Percentiles rank a stretch among this genome's conserved stretches.
Conservation (phyloP, 495 filamentous ascomycete genomes). For the Haplographium delicatum region DNA sequence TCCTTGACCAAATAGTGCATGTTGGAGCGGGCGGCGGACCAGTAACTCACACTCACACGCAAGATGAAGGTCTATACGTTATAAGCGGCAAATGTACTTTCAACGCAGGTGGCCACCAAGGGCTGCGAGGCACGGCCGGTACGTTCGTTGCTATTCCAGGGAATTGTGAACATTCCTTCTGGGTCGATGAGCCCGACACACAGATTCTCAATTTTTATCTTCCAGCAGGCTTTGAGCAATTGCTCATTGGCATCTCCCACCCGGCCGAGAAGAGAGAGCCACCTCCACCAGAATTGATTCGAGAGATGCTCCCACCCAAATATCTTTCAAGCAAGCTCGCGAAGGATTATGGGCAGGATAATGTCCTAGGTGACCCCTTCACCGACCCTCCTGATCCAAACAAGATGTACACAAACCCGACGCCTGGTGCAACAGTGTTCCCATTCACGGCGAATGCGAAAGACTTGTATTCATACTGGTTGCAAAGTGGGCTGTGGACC, state of each 20-base stretch:
- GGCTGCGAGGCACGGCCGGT: neutral
- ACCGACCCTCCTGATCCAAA: neutral
- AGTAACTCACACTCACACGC: neutral
- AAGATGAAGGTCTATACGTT: neutral
- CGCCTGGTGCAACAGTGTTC: neutral
- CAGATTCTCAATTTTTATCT: slow-evolving; percentile 3
- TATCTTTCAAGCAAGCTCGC: neutral
- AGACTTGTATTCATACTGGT: neutral
- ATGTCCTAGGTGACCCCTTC: neutral
- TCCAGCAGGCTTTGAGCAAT: neutral
- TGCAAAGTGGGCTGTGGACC: neutral
- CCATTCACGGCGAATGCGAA: neutral
- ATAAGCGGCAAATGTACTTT: slow-evolving; percentile 1
- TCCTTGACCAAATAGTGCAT: neutral
- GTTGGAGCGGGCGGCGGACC: neutral
- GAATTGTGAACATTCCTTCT: neutral
- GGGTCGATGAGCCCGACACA: neutral
- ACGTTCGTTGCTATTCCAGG: slow-evolving; percentile 1
- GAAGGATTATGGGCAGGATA: neutral
- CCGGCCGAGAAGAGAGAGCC: neutral
- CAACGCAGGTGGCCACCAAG: neutral
- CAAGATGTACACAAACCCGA: neutral
- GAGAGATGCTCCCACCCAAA: neutral
- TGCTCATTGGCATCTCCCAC: slow-evolving; percentile 1
- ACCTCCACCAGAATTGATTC: neutral